Percentiles rank a stretch among this genome's conserved stretches.
Conservation (phyloP, 495 filamentous ascomycete species). For the Terfezia claveryi region DNA sequence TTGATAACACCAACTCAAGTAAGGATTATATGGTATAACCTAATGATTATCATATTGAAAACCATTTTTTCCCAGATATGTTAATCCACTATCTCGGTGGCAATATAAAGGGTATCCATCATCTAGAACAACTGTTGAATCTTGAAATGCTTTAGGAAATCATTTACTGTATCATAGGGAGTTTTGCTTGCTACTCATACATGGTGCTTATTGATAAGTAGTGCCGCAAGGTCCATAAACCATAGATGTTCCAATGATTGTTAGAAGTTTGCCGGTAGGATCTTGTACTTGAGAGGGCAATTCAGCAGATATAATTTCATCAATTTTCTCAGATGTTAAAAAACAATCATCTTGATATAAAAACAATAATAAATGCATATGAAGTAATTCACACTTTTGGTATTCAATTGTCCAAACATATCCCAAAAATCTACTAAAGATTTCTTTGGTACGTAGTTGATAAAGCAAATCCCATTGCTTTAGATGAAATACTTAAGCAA, state of each 20-base stretch:
- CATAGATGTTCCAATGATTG: not conserved
- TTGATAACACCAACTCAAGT: slow-evolving; percentile 4
- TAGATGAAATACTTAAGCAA: no score
- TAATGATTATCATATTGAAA: not conserved
- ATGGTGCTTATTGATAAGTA: not conserved
- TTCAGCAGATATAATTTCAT: no score
- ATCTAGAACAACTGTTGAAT: not conserved
- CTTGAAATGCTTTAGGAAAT: not conserved
- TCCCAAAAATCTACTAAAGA: no score
- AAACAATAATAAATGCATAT: no score
- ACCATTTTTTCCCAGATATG: not conserved
- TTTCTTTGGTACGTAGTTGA: no score
- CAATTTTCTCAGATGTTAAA: no score
- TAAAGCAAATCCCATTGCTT: no score
- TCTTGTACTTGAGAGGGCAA: no score
- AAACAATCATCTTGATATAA: no score
- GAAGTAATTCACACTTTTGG: no score
- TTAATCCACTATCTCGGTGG: not conserved
- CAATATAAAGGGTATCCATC: not conserved
- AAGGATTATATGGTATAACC: slow-evolving; percentile 9
- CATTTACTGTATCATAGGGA: not conserved
- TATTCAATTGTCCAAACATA: no score
- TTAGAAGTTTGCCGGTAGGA: no score
- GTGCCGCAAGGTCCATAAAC: not conserved
- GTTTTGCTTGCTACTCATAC: not conserved